Evolutionary conservation across 148 eudicot species (phyloP).

Genomic region (Salicornia ramosissima): DNA sequence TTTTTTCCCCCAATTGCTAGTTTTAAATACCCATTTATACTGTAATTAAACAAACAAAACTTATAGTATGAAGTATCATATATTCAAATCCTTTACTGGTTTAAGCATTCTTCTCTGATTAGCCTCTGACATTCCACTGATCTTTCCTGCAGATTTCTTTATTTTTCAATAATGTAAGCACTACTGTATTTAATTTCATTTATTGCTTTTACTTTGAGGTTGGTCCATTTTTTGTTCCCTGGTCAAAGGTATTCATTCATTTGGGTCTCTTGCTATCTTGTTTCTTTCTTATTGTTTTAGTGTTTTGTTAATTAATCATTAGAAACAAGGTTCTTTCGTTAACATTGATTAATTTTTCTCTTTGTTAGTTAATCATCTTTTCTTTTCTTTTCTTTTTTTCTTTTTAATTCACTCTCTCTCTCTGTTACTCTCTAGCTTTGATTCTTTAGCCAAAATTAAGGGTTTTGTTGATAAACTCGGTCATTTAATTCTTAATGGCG

Average conservation of each 20-base stretch:
- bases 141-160: not conserved
- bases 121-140: constrained; percentile 20
- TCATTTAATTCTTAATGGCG: not conserved
- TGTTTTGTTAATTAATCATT: not conserved
- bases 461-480: not conserved
- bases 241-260: constrained; percentile 15
- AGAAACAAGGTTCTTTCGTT: not conserved
- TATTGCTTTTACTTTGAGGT: not conserved
- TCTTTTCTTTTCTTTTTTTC: not conserved
- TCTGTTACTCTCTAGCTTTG: not conserved
- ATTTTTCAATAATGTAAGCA: not conserved
- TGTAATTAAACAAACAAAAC: constrained; percentile 1
- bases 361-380: not conserved
- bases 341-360: not conserved
- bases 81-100: not conserved
- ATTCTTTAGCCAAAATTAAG: not conserved
- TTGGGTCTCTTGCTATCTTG: not conserved
- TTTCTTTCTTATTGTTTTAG: constrained; percentile 7
- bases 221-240: constrained; percentile 20
- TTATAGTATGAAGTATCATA: not conserved
- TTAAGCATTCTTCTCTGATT: constrained; percentile 4
- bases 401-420: too few relatives aligned
- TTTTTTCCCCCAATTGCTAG: not conserved
- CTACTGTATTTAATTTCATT: not conserved
- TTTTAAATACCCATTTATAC: constrained; percentile 19